Conservation (phyloP, 805 yeast species). For the Saccharomycopsis selenospora region DNA sequence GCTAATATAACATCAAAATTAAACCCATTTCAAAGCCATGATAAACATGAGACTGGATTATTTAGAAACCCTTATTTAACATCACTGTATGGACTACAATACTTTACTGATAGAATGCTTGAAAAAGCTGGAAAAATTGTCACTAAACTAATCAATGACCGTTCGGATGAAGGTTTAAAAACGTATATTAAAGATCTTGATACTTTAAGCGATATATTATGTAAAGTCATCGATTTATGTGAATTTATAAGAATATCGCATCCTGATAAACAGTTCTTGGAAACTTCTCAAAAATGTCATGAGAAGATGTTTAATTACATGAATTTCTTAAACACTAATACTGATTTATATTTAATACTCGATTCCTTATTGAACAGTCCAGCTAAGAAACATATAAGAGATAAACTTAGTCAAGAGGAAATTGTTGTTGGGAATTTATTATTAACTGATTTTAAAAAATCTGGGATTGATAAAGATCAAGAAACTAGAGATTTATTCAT, state of each 20-base stretch:
- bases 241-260: conserved; percentile 88
- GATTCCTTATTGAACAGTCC: conserved; percentile 43
- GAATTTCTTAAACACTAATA: conserved; percentile 85
- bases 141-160: conserved; percentile 42
- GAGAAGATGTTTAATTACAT: conserved; percentile 86
- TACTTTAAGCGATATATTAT: conserved; percentile 76
- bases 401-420: conserved; percentile 61
- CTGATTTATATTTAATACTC: conserved; percentile 56
- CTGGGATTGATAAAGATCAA: conserved; percentile 77
- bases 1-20: conserved; percentile 10
- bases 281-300: conserved; percentile 82
- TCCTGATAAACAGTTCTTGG: conserved; percentile 62
- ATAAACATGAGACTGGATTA: conserved; percentile 45
- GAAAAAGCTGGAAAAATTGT: conserved; percentile 57
- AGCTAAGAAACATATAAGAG: conserved; percentile 27
- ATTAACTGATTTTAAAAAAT: conserved; percentile 77
- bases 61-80: conserved; percentile 66
- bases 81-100: conserved; percentile 61
- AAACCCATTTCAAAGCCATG: conserved; percentile 25
- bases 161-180: conserved; percentile 35
- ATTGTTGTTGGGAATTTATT: conserved; percentile 73
- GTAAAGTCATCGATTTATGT: conserved; percentile 89
- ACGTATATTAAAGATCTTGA: conserved; percentile 64
- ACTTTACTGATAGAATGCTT: conserved; percentile 63
- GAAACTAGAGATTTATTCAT: conserved; percentile 64